Evolutionary conservation across 2,329 filamentous ascomycete species (phyloP), one percentile per base, ranked within the genome.

Genomic region (Fusarium nelsonii): DNA sequence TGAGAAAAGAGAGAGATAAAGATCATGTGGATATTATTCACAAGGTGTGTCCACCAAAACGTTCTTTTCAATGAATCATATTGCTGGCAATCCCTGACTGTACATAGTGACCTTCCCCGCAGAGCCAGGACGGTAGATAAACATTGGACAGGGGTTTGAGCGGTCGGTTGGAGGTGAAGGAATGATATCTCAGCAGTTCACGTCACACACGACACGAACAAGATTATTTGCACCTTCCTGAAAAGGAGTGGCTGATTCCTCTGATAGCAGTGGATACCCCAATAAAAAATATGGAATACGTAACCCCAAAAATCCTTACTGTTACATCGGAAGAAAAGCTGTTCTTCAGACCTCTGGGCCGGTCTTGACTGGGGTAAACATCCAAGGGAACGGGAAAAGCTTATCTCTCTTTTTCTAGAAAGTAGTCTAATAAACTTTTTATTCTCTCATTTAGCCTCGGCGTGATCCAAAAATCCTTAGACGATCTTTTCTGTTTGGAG

Each of bases 61-160:
- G 60, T 33, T 40, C 57, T 58, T 32, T 58, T 46, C 20, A 33
- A 12, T 18, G 18, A 48, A 32, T 45, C 41, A 26, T 23, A 37
- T 33, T 20, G 26, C 33, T 62, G 9, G 50, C 16, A 15, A 52
- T n/a, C 36, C 40, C 36, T 61, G 51, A 34, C 32, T 8, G 45
- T 26, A 40, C 34, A 44, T 23, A 50, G 50, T 43, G 33, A 36
- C 20, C 45, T 68, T 65, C 69, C 69, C 69, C 69, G 69, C 69
- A 71, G 66, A 65, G 39, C 62, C 28, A 32, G 50, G 48, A 57
- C 58, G 54, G 69, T 55, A 71, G 70, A 72, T 69, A 70, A 59
- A 69, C 67, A 65, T 34, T 43, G 15, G 30, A 45, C 67, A 54
- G 57, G 65, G 64, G 44, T 33, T 33, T 26, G 11, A 30, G 30